Conservation (phyloP, 1,139 yeast species). For the Geotrichum citri-aurantii region DNA sequence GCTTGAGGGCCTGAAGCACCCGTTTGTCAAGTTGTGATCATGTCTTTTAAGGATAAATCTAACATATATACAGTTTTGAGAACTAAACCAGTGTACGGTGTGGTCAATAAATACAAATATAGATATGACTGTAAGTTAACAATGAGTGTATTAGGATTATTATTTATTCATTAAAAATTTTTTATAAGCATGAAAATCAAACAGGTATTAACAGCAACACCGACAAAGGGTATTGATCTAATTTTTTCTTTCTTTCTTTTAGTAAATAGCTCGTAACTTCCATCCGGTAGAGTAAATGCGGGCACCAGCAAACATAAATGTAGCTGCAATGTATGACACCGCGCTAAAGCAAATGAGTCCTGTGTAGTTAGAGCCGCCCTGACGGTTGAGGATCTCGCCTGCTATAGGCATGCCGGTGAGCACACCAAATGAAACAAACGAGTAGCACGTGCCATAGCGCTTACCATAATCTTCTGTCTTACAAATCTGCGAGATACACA, state of each 20-base stretch:
- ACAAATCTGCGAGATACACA: constrained; percentile 51
- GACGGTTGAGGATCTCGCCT: constrained; percentile 30
- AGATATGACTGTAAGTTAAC: background rate
- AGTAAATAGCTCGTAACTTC: constrained; percentile 22
- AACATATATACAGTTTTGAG: no score
- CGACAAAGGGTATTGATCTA: background rate
- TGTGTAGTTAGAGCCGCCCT: constrained; percentile 25
- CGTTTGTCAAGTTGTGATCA: constrained; percentile 37
- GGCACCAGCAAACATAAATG: constrained; percentile 26
- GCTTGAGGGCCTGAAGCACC: constrained; percentile 62
- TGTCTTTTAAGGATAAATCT: background rate
- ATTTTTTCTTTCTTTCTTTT: background rate
- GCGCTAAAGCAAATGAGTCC: constrained; percentile 35
- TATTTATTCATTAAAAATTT: no score
- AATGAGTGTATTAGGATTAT: background rate
- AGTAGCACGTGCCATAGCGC: constrained; percentile 63
- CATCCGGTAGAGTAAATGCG: constrained; percentile 29
- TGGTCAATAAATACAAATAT: no score
- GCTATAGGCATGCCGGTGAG: constrained; percentile 50
- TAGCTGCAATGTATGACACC: constrained; percentile 28
- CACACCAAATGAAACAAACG: constrained; percentile 54
- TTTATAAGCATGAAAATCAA: no score
- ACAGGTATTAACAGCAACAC: background rate
- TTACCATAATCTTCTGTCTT: constrained; percentile 60
- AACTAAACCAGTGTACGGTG: no score